These are phyloP conservation scores for Hapsidospora chrysogenum DNA, from an alignment of 495 filamentous ascomycete species.

Conservation along the genomic window DNA sequence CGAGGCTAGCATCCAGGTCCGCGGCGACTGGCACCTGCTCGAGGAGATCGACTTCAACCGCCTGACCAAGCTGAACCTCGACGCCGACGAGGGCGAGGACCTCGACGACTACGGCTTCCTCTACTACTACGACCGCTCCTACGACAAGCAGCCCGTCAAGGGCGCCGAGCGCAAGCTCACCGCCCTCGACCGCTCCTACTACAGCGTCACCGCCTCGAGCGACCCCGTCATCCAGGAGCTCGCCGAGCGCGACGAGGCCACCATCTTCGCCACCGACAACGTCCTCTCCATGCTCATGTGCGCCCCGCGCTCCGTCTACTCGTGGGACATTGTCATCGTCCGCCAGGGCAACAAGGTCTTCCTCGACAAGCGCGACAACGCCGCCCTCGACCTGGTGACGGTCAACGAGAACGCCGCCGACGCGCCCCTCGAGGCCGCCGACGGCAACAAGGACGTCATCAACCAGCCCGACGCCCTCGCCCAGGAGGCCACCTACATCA, in stretches of 20 bases:
- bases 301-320: slow-evolving; percentile 83
- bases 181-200: slow-evolving; percentile 79
- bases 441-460: slow-evolving; percentile 85
- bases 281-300: slow-evolving; percentile 99
- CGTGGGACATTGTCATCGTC: slow-evolving; percentile 91
- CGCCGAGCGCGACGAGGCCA: slow-evolving; percentile 90
- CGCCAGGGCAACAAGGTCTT: slow-evolving; percentile 89
- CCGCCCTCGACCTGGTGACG: slow-evolving; percentile 87
- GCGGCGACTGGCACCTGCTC: slow-evolving; percentile 83
- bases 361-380: slow-evolving; percentile 92
- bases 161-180: slow-evolving; percentile 70
- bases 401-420: slow-evolving; percentile 99
- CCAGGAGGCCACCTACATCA: slow-evolving; percentile 97
- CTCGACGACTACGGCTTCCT: slow-evolving; percentile 91
- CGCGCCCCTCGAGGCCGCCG: slow-evolving; percentile 75
- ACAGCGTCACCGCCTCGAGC: slow-evolving; percentile 91
- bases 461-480: slow-evolving; percentile 83
- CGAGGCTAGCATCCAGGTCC: slow-evolving; percentile 86
- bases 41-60: slow-evolving; percentile 98
- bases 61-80: slow-evolving; percentile 84
- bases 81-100: slow-evolving; percentile 87
- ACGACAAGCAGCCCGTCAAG: slow-evolving; percentile 86
- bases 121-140: slow-evolving; percentile 89
- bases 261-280: slow-evolving; percentile 91
- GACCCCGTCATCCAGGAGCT: slow-evolving; percentile 96